These are phyloP conservation scores for Aspergillus affinis DNA, from an alignment of 495 filamentous ascomycete species.

Conservation along the genomic window DNA sequence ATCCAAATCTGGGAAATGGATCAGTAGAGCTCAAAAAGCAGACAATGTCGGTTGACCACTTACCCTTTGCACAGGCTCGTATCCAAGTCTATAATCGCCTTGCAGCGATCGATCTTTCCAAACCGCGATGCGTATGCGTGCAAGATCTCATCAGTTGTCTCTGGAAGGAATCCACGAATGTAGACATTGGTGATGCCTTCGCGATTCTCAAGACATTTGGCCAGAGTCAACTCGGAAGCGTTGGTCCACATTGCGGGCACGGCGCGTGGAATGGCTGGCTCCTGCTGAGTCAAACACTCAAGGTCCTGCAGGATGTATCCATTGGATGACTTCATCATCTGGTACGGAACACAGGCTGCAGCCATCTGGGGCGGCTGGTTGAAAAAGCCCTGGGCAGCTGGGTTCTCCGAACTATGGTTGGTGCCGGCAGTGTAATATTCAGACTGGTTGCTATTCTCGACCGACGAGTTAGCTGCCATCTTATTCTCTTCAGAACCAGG, in stretches of 20 bases:
- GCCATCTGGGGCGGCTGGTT: conserved; percentile 24
- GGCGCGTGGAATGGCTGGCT: conserved; percentile 82
- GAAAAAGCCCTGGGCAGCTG: conserved; percentile 22
- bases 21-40: conserved; percentile 21
- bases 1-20: conserved; percentile 74
- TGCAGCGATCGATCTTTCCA: conserved; percentile 87
- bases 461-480: conserved; percentile 13
- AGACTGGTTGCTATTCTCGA: conserved; percentile 21
- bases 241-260: conserved; percentile 82
- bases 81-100: conserved; percentile 92
- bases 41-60: conserved; percentile 19
- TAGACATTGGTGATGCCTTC: conserved; percentile 92
- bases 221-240: conserved; percentile 72
- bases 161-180: conserved; percentile 89
- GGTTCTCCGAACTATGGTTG: not conserved
- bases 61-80: conserved; percentile 95
- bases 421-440: conserved; percentile 21
- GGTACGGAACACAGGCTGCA: conserved; percentile 29
- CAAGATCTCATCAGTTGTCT: conserved; percentile 90
- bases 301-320: conserved; percentile 64
- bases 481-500: conserved; percentile 31
- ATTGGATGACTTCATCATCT: conserved; percentile 47
- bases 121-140: conserved; percentile 80
- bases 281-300: conserved; percentile 66
- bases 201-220: conserved; percentile 88